Evolutionary conservation across 2,329 filamentous ascomycete species (phyloP).

Genomic region (Xylariales sp.): DNA sequence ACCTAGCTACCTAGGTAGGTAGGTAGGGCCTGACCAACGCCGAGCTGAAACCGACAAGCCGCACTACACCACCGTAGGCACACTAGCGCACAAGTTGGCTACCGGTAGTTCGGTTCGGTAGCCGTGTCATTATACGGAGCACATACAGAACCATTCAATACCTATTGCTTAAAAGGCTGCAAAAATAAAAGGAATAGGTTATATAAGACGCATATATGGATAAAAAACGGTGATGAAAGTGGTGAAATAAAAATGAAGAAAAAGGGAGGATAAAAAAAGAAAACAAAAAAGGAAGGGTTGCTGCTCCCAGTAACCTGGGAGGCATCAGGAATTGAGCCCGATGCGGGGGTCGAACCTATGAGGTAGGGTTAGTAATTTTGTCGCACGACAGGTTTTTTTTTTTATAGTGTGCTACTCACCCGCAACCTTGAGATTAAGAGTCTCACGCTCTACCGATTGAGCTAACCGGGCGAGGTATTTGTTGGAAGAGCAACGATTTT

Average conservation of each 20-base stretch:
- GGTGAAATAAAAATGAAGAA: neutral
- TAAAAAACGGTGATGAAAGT: neutral
- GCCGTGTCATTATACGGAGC: no score
- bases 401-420: constrained; percentile 36
- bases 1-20: no score
- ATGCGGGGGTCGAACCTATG: constrained; percentile 59
- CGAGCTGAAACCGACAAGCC: neutral
- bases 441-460: constrained; percentile 80
- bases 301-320: constrained; percentile 18
- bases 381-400: neutral
- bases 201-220: no score
- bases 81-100: neutral
- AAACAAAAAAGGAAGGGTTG: neutral
- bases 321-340: constrained; percentile 57
- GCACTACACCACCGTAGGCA: neutral
- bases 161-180: no score
- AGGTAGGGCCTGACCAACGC: neutral
- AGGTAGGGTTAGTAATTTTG: constrained; percentile 6
- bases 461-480: constrained; percentile 63
- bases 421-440: constrained; percentile 64
- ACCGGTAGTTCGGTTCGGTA: constrained; percentile 4
- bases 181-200: no score
- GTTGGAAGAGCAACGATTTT: neutral
- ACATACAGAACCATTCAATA: no score
- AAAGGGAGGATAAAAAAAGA: neutral